Evolutionary conservation across 148 eudicot genomes (phyloP).

Genomic region (Diospyros kaki): DNA sequence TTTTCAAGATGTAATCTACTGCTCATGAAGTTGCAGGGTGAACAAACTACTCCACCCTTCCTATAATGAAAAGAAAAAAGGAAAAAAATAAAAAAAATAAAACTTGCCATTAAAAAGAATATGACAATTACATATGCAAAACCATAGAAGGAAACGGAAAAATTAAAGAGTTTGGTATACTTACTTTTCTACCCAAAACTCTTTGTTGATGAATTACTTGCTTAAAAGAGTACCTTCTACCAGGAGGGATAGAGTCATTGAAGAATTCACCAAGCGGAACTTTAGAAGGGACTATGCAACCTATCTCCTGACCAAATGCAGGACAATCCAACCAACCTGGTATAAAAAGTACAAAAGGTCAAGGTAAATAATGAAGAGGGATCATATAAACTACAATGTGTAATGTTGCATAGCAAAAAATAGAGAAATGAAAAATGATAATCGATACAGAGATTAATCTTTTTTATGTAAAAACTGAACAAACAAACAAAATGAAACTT

Average conservation of each 20-base stretch:
- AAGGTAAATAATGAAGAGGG: not conserved
- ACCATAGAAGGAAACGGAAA: constrained; percentile 3
- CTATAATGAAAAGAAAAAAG: not conserved
- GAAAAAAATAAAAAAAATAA: not conserved
- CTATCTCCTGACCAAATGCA: constrained; percentile 64
- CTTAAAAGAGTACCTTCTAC: constrained; percentile 82
- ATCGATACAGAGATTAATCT: not conserved
- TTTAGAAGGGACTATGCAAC: constrained; percentile 76
- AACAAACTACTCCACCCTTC: not conserved
- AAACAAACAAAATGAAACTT: not conserved
- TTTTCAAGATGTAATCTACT: not conserved
- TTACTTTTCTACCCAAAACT: constrained; percentile 69
- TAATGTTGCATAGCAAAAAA: not conserved
- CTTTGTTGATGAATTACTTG: constrained; percentile 71
- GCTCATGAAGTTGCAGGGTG: not conserved
- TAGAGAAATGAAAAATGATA: not conserved
- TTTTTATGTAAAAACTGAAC: too few relatives aligned
- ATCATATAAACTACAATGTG: not conserved
- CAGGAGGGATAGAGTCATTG: constrained; percentile 60
- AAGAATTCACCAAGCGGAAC: constrained; percentile 86
- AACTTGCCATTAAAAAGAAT: not conserved
- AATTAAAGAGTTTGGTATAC: constrained; percentile 13
- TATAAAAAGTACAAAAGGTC: not conserved
- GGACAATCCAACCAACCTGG: constrained; percentile 98
- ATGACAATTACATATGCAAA: not conserved